Percentiles rank a stretch among this genome's conserved stretches.
These are phyloP conservation scores for Ophiostoma triangulosporum DNA, from an alignment of 2,329 filamentous ascomycete species.

Conservation along the genomic window DNA sequence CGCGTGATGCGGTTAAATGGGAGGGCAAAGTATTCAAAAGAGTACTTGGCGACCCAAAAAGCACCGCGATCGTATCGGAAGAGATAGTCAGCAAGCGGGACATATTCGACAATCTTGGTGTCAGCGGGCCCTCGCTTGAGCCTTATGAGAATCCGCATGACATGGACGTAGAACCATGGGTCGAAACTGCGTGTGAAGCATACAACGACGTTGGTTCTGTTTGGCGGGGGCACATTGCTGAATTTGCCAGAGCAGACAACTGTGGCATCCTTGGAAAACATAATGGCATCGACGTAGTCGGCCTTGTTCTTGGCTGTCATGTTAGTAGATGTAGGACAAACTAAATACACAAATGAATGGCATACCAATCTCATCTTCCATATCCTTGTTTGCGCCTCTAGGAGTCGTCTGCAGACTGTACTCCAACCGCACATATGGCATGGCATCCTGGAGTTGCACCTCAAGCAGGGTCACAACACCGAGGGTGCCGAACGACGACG, in stretches of 20 bases:
- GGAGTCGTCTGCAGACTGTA: constrained; percentile 34
- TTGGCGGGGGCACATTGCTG: constrained; percentile 30
- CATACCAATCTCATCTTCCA: constrained; percentile 21
- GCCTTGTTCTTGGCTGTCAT: background rate
- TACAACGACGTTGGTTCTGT: constrained; percentile 17
- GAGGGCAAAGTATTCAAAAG: constrained; percentile 49
- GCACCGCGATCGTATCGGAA: constrained; percentile 59
- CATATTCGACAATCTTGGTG: constrained; percentile 27
- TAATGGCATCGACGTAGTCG: constrained; percentile 58
- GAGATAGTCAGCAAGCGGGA: constrained; percentile 52
- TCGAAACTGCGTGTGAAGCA: constrained; percentile 46
- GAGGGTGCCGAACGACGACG: constrained; percentile 46
- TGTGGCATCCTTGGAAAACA: constrained; percentile 42
- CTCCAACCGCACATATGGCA: constrained; percentile 39
- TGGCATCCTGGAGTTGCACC: constrained; percentile 39
- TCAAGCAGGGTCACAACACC: constrained; percentile 48
- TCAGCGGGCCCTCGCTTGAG: constrained; percentile 16
- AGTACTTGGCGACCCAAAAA: constrained; percentile 52
- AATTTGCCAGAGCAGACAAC: constrained; percentile 49
- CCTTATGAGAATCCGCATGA: constrained; percentile 27
- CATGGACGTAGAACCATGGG: constrained; percentile 64
- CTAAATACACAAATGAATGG: background rate
- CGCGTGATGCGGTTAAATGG: constrained; percentile 48
- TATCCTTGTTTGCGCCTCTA: constrained; percentile 28
- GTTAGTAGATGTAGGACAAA: background rate